A percentile compares a stretch with the other conserved stretches of the same genome.
Conservation (phyloP, 1,284 basidiomycete species). For the Sphagnurus paluster region DNA sequence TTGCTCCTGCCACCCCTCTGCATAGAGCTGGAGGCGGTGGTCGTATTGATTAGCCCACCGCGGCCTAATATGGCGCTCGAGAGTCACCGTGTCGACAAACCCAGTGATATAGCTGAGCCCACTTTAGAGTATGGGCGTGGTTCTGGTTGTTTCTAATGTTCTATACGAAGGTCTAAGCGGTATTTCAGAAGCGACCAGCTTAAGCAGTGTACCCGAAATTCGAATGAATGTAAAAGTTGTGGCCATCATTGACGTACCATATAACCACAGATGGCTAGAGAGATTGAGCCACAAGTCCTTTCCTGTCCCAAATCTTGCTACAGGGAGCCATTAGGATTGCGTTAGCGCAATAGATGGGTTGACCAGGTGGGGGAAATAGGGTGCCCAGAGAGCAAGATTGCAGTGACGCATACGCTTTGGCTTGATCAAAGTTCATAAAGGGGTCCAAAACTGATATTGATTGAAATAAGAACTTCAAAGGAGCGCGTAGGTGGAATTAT, state of each 20-base stretch:
- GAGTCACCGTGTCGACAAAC: conserved; percentile 77
- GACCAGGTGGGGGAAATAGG: conserved; percentile 82
- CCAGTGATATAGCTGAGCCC: conserved; percentile 91
- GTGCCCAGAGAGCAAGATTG: conserved; percentile 81
- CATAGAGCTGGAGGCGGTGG: conserved; percentile 77
- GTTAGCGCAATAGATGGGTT: conserved; percentile 4
- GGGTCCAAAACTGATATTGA: no score
- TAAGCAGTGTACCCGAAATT: conserved; percentile 48
- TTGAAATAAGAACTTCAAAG: no score
- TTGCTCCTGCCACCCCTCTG: conserved; percentile 75
- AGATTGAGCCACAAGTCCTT: conserved; percentile 93
- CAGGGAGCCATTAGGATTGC: conserved; percentile 39
- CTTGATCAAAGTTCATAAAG: conserved; percentile 62
- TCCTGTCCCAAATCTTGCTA: conserved; percentile 92
- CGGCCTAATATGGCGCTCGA: conserved; percentile 76
- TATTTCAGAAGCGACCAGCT: not conserved
- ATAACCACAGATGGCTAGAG: conserved; percentile 86
- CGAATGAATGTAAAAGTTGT: conserved; percentile 96
- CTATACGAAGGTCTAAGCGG: conserved; percentile 37
- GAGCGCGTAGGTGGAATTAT: no score
- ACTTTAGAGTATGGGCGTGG: conserved; percentile 88
- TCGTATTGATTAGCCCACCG: conserved; percentile 89
- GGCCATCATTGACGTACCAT: conserved; percentile 71
- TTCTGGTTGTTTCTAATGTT: conserved; percentile 97
- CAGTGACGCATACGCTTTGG: conserved; percentile 81